These are phyloP conservation scores for Symbiodinium pilosum DNA, from an alignment of 73 alveolate genomes.

Conservation along the genomic window DNA sequence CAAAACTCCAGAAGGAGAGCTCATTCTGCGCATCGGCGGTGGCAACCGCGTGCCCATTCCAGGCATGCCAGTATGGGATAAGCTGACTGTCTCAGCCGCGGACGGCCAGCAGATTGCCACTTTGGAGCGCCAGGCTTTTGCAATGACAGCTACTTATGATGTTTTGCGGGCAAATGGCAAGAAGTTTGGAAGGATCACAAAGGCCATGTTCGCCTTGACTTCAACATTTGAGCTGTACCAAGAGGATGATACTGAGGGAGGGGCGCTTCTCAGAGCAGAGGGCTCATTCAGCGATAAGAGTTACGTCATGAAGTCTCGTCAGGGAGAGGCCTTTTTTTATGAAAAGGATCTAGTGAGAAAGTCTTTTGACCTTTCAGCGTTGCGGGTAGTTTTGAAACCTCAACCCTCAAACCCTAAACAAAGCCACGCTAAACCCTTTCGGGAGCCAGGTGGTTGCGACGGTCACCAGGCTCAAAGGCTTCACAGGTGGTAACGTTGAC, in stretches of 20 bases:
- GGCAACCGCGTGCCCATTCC: slow-evolving; percentile 94
- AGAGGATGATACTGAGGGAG: slow-evolving; percentile 74
- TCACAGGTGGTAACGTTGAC: slow-evolving; percentile 84
- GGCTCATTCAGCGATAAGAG: slow-evolving; percentile 87
- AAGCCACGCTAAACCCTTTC: no score
- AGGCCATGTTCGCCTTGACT: slow-evolving; percentile 91
- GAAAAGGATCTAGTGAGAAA: no score
- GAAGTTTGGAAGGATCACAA: slow-evolving; percentile 51
- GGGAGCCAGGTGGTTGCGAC: slow-evolving; percentile 60
- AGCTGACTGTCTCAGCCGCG: slow-evolving; percentile 45
- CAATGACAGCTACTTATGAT: slow-evolving; percentile 89
- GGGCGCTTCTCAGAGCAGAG: slow-evolving; percentile 65
- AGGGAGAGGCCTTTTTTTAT: slow-evolving; percentile 23
- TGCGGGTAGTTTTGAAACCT: no score
- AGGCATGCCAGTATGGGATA: slow-evolving; percentile 85
- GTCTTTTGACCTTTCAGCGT: no score
- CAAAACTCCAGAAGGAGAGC: slow-evolving; percentile 85
- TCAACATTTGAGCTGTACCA: slow-evolving; percentile 50
- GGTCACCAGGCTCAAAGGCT: slow-evolving; percentile 54
- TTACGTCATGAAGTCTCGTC: slow-evolving; percentile 72
- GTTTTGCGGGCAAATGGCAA: slow-evolving; percentile 26
- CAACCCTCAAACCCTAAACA: no score
- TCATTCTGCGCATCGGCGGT: slow-evolving; percentile 54
- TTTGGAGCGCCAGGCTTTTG: slow-evolving; percentile 84
- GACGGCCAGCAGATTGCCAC: slow-evolving; percentile 24